These are phyloP conservation scores for Monosporascus sp. DNA, from an alignment of 2,329 filamentous ascomycete species.

Conservation along the genomic window DNA sequence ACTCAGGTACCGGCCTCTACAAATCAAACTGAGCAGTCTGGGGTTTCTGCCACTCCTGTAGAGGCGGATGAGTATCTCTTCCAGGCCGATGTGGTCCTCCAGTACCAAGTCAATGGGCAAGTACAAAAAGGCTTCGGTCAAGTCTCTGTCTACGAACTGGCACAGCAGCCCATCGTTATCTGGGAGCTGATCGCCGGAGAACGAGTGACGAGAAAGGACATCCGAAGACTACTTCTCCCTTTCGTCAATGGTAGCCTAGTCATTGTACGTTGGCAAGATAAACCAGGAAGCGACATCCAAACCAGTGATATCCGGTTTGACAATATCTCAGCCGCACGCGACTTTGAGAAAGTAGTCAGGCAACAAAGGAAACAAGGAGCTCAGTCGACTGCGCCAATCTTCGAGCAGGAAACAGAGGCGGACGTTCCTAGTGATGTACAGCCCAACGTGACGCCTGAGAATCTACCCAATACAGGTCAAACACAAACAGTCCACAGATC, in stretches of 20 bases:
- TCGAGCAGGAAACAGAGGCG: background rate
- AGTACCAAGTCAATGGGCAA: background rate
- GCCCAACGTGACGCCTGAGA: too few relatives aligned
- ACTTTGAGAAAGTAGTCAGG: conserved; percentile 3
- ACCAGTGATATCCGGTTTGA: conserved; percentile 7
- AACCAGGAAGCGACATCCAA: background rate
- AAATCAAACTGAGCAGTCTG: too few relatives aligned
- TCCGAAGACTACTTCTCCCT: conserved; percentile 9
- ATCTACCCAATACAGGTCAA: too few relatives aligned
- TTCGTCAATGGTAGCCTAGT: conserved; percentile 4
- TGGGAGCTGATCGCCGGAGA: conserved; percentile 11
- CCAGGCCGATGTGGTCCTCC: background rate
- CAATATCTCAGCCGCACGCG: conserved; percentile 1
- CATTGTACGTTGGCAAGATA: conserved; percentile 6
- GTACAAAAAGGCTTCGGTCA: background rate
- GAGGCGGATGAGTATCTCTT: background rate
- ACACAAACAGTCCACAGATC: too few relatives aligned
- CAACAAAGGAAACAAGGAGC: background rate
- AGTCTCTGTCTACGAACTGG: conserved; percentile 10
- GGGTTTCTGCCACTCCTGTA: background rate
- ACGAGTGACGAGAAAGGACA: conserved; percentile 9
- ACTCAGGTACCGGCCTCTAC: too few relatives aligned
- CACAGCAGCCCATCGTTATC: conserved; percentile 2
- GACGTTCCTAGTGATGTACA: too few relatives aligned
- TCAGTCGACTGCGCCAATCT: background rate